Percentiles rank a stretch among this genome's conserved stretches.
Conservation (phyloP, 176 grass and related monocot genomes). For the Eragrostis curvula region DNA sequence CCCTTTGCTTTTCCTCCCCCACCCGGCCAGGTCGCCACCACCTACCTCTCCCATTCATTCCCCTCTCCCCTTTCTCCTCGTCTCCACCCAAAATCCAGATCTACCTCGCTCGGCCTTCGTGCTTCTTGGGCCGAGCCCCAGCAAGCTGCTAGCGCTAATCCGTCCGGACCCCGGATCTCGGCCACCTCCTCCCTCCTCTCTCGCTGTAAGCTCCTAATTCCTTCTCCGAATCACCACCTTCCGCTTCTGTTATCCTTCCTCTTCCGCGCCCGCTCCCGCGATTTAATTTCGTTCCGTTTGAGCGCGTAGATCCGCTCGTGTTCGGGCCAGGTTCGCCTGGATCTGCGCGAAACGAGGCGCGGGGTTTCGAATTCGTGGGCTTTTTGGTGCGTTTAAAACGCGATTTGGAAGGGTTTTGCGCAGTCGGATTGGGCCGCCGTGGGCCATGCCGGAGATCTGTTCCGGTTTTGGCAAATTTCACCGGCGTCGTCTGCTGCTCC, state of each 20-base stretch:
- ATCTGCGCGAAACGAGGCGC: not conserved
- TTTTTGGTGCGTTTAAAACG: not conserved
- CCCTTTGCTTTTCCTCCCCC: not conserved
- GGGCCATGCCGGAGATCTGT: not conserved
- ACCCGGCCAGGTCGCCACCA: not conserved
- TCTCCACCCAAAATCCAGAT: not conserved
- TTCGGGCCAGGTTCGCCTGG: not conserved
- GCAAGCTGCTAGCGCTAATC: not conserved
- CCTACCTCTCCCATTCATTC: not conserved
- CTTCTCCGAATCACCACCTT: not conserved
- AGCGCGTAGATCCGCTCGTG: not conserved
- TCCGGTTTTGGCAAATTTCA: not conserved
- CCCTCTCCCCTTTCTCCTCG: not conserved
- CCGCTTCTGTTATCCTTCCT: not conserved
- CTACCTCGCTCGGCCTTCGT: slow-evolving; percentile 19
- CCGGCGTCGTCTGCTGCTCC: not conserved
- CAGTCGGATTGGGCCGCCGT: slow-evolving; percentile 10
- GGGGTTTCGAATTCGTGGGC: not conserved
- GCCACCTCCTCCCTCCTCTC: not conserved
- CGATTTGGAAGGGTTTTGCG: not conserved
- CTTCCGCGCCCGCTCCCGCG: not conserved
- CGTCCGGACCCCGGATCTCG: not conserved
- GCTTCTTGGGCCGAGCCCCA: slow-evolving; percentile 25
- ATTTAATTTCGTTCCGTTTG: not conserved
- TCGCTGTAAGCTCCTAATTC: not conserved